A percentile compares a stretch with the other conserved stretches of the same genome.
Evolutionary conservation across 1,139 yeast species (phyloP).

Genomic region (Williopsis jadinii): DNA sequence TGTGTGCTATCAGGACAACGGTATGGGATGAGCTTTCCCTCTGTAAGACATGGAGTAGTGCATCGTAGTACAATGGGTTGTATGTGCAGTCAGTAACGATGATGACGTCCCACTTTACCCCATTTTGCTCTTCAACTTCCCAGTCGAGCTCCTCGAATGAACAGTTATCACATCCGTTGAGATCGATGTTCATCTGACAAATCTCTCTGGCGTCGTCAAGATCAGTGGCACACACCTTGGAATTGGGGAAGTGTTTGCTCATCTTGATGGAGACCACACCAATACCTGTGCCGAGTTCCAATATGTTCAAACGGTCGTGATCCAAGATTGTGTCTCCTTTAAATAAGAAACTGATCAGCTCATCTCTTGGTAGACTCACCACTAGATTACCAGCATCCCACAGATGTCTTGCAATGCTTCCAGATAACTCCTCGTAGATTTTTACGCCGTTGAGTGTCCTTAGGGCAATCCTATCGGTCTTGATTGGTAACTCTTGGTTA

Average conservation of each 20-base stretch:
- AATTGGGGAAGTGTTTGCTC: slow-evolving; percentile 8
- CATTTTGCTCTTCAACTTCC: slow-evolving; percentile 14
- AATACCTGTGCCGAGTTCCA: slow-evolving; percentile 25
- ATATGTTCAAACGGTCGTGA: slow-evolving; percentile 6
- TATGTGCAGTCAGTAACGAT: slow-evolving; percentile 24
- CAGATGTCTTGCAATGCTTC: slow-evolving; percentile 24
- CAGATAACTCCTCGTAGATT: slow-evolving; percentile 21
- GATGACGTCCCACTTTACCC: slow-evolving; percentile 18
- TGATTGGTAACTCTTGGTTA: slow-evolving; percentile 8
- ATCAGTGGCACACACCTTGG: slow-evolving; percentile 21
- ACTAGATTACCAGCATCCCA: slow-evolving; percentile 25
- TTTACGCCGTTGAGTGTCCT: slow-evolving; percentile 5
- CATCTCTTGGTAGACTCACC: slow-evolving; percentile 2
- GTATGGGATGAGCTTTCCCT: slow-evolving; percentile 15
- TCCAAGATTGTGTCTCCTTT: neutral
- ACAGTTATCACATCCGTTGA: slow-evolving; percentile 10
- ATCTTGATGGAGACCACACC: slow-evolving; percentile 21
- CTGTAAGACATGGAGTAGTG: slow-evolving; percentile 19
- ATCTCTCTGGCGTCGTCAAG: slow-evolving; percentile 22
- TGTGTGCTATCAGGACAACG: slow-evolving; percentile 19
- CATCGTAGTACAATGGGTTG: slow-evolving; percentile 23
- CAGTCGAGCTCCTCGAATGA: slow-evolving; percentile 21
- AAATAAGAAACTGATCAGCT: slow-evolving; percentile 6
- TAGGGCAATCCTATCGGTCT: slow-evolving; percentile 14
- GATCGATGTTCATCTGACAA: slow-evolving; percentile 18